Evolutionary conservation across 176 grass and related monocot genomes (phyloP), one percentile per base, ranked within the genome.

Genomic region (Zea mays): DNA sequence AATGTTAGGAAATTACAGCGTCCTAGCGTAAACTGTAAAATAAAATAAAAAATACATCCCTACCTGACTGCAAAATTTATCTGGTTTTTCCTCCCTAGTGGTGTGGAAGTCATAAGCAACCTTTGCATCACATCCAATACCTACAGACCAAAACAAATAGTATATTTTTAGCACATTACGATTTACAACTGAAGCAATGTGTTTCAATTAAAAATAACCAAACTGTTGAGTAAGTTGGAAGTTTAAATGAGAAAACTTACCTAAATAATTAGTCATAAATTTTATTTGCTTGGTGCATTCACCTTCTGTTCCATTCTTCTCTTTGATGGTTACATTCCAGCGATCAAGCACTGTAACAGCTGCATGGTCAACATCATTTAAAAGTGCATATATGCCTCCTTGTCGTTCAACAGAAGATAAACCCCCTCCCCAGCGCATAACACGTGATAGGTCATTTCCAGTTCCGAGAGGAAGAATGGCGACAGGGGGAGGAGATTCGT

Each of bases 61-160:
- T 88, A 92, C 94, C 89, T 97, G 94, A 54, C 85, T 97, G 79
- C 79, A 92, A 69, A 97, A 97, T 84, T 91, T 80, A 81, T 94
- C 82, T 19, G 94, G 91, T 75, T 62, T 92, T 79, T 97, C 91
- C 79, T 97, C 94, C 59, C 94, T 82, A 39, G 76, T 90, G 44
- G 84, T 90, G 61, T 97, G 94, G 74, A 97, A 94, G 34, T 92
- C 91, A 74, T 97, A 94, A 64, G 94, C 94, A 67, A 97, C 94
- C 70, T 94, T 97, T 70, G 94, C 94, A 92, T 97, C 94, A 82
- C 94, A 97, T 77, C 94, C 94, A 67, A 97, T 86, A 81, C 94
- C 94, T 97, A 83, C 43, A 47, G 8, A 6, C 20, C 64, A 69
- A 73, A 54, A 78, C 5, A 9, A 89, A 73, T 13, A 68, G 56